Base-by-base conservation (phyloP, 2,329 filamentous ascomycete species). In the Xenoacremonium recifei region DNA sequence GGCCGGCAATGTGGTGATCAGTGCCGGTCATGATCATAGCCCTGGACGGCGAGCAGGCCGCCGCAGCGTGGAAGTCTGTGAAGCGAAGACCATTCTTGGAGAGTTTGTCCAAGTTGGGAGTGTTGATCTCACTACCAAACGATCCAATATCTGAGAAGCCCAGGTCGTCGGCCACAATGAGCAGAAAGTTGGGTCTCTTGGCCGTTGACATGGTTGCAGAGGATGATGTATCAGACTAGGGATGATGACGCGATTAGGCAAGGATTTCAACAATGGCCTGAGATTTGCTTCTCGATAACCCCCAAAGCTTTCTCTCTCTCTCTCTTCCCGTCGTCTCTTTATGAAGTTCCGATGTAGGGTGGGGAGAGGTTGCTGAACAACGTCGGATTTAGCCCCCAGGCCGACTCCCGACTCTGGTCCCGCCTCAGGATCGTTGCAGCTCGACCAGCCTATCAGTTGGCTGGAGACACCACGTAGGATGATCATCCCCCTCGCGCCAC, bases 11-110 rank as follows among this genome's bases (percentile, higher is more conserved):
- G 25, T 45, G 42, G 19, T 34, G 31, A 31, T 39, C 39, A 2
- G 80, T 83, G 5, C 80, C 80, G 1, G 77, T 80, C 70, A 82
- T 75, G 52, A 83, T 73, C 80, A 83, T 83, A 35, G 79, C 75
- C 35, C 80, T 69, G 5, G 77, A 79, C 4, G 80, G 80, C 40
- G 78, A 82, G 59, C 78, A 83, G 40, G 79, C 79, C 6, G 79
- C 75, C 0, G 80, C 79, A 2, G 79, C 75, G 53, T 84, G 79
- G 60, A 82, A 82, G 51, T 81, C 77, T 0, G 79, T 82, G 53
- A 82, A 79, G 6, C 78, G 73, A 17, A 83, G 61, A 27, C 79
- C 74, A 34, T 58, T 53, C 16, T 68, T 63, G 5, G 73, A 70
- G 4, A 79, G 59, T 19, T 72, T 73, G 61, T 82, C 76, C 27